These are phyloP conservation scores for Malassezia obtusa DNA, from an alignment of 1,284 basidiomycete species.

Conservation along the genomic window DNA sequence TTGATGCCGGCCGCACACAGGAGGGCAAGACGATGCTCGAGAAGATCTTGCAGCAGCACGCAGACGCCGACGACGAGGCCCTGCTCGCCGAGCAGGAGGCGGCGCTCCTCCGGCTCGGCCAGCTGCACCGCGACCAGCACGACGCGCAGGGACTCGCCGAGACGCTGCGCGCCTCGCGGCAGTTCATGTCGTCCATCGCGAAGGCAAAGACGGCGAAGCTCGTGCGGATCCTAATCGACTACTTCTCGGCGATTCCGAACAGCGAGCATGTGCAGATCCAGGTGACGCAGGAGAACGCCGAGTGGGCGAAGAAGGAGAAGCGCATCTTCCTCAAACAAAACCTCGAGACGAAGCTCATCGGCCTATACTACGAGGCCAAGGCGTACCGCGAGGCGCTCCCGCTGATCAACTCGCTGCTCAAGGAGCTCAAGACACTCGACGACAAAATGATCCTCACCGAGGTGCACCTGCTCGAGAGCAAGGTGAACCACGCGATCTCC, in stretches of 20 bases:
- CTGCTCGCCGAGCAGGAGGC: constrained; percentile 70
- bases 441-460: constrained; percentile 98
- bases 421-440: constrained; percentile 82
- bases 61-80: constrained; percentile 52
- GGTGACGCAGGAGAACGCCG: constrained; percentile 78
- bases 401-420: constrained; percentile 73
- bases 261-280: constrained; percentile 71
- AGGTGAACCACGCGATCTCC: constrained; percentile 80
- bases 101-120: constrained; percentile 75
- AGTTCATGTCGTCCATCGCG: constrained; percentile 85
- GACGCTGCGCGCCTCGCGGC: constrained; percentile 72
- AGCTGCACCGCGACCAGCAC: constrained; percentile 77
- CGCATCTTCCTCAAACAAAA: constrained; percentile 91
- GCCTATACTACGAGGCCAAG: constrained; percentile 67
- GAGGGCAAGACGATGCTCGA: constrained; percentile 38
- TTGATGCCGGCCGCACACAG: constrained; percentile 27
- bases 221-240: constrained; percentile 73
- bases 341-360: constrained; percentile 78
- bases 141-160: constrained; percentile 76
- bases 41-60: constrained; percentile 26
- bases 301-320: constrained; percentile 84
- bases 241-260: constrained; percentile 68
- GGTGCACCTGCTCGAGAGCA: constrained; percentile 83
- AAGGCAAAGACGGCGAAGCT: constrained; percentile 98
- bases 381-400: constrained; percentile 70